Evolutionary conservation across 106 monocot genomes (phyloP).

Genomic region (Gastrodia elata): DNA sequence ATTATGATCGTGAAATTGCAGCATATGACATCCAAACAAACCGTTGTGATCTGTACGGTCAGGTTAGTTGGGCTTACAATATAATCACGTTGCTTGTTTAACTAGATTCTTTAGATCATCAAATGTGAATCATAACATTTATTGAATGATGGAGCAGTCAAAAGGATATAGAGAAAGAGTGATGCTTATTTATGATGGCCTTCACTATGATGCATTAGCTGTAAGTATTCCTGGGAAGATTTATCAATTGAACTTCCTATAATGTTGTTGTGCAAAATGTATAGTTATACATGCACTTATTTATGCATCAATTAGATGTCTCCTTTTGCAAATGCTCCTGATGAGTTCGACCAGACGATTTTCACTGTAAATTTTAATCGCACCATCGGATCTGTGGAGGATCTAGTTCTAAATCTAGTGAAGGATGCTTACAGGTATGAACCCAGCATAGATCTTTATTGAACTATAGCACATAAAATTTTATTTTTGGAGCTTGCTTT

Average conservation of each 20-base stretch:
- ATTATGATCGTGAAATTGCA: conserved; percentile 92
- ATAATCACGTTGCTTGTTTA: background rate
- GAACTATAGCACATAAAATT: background rate
- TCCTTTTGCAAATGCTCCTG: conserved; percentile 79
- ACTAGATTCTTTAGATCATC: background rate
- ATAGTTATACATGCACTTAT: background rate
- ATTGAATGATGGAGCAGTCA: conserved; percentile 36
- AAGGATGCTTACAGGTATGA: conserved; percentile 69
- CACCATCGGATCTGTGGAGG: conserved; percentile 58
- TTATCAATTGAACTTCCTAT: background rate
- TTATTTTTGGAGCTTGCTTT: conserved; percentile 6
- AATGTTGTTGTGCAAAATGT: background rate
- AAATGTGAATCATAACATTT: background rate
- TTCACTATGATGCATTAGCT: conserved; percentile 97
- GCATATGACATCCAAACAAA: conserved; percentile 94
- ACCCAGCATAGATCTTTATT: background rate
- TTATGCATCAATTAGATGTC: conserved; percentile 46
- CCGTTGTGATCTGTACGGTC: conserved; percentile 97
- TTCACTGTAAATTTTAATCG: conserved; percentile 52
- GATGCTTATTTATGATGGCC: conserved; percentile 96
- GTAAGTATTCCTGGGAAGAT: conserved; percentile 55
- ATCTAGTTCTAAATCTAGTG: conserved; percentile 70
- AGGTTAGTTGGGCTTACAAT: conserved; percentile 30
- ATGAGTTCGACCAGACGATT: conserved; percentile 97
- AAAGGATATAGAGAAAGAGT: conserved; percentile 73